These are phyloP conservation scores for Coniella vitis DNA, from an alignment of 2,329 filamentous ascomycete species.

Conservation along the genomic window DNA sequence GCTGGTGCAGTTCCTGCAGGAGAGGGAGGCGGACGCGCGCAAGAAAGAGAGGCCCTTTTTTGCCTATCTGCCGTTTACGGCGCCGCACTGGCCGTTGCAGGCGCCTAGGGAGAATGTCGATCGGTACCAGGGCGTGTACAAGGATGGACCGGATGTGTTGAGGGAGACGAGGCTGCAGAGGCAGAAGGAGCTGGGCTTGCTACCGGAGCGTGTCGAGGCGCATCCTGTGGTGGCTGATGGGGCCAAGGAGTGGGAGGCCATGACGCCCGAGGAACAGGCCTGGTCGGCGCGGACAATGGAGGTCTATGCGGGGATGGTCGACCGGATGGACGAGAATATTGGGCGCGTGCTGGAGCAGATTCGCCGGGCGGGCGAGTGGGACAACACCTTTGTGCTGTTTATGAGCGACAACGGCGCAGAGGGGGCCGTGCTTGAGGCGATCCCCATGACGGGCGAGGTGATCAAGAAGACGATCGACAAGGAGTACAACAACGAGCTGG, in stretches of 20 bases:
- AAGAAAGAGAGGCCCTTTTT: conserved; percentile 43
- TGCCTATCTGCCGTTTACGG: conserved; percentile 53
- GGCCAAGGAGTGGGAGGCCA: conserved; percentile 39
- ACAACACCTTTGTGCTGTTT: conserved; percentile 59
- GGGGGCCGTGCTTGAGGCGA: conserved; percentile 20
- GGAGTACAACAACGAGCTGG: conserved; percentile 49
- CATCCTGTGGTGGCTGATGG: conserved; percentile 42
- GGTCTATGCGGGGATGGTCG: conserved; percentile 58
- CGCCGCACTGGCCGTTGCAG: conserved; percentile 58
- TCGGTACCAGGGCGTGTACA: conserved; percentile 56
- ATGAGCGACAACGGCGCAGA: conserved; percentile 49
- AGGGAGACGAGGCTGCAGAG: conserved; percentile 44
- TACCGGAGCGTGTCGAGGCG: conserved; percentile 41
- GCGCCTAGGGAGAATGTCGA: conserved; percentile 46
- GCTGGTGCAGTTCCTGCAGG: conserved; percentile 43
- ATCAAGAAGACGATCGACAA: conserved; percentile 29
- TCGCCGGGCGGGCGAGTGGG: conserved; percentile 47
- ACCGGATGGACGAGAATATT: conserved; percentile 54
- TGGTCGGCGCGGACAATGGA: conserved; percentile 51
- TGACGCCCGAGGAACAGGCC: conserved; percentile 37
- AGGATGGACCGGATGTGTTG: conserved; percentile 52
- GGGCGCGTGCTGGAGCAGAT: conserved; percentile 53
- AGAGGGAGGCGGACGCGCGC: conserved; percentile 34
- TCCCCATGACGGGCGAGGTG: conserved; percentile 16
- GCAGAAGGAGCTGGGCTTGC: conserved; percentile 51